Base-by-base conservation (phyloP, 305 asterid species). In the Ilex paraguariensis region DNA sequence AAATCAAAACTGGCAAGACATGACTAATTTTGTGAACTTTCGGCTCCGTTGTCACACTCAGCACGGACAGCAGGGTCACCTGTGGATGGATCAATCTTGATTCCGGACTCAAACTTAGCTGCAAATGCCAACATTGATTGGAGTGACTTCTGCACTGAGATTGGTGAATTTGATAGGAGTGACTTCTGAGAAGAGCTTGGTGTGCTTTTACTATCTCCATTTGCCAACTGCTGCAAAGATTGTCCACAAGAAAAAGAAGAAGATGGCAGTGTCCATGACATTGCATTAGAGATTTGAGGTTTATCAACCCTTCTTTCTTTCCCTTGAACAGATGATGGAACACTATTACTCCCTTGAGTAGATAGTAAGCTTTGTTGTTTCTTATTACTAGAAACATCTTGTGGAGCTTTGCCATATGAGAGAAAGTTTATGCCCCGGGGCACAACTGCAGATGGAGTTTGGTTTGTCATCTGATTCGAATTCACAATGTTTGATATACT, bases 111-210 rank as follows among this genome's bases (percentile, higher is more conserved):
- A 54, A 91, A 74, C 75, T 85, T 79, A 30, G 85, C 90, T 17
- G 97, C 97, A 60, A 84, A 85, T 31, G 91, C 83, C 67, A 92
- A 70, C 53, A 96, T 80, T 70, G 95, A 79, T 33, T 73, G 81
- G 65, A 89, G 81, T 57, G 91, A 87, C 77, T 77, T 87, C 66
- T 75, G 86, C 62, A 72, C 82, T 49, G 75, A 78, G 76, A 65
- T 69, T n/a, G 95, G 72, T 36, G 84, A 65, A 54, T 76, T 81
- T 21, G 75, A 68, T 70, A 75, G 63, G 50, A 70, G 51, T 0
- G 87, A 56, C 30, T 70, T 56, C 81, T 75, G 78, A 4, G 61
- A 79, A 63, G 81, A 64, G 73, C 73, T 69, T 15, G 78, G 63
- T 15, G 44, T 31, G 55, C 64, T 64, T 40, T 54, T 57, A 52